These are phyloP conservation scores for Penicillium samsonianum DNA, from an alignment of 495 filamentous ascomycete genomes.

Conservation along the genomic window DNA sequence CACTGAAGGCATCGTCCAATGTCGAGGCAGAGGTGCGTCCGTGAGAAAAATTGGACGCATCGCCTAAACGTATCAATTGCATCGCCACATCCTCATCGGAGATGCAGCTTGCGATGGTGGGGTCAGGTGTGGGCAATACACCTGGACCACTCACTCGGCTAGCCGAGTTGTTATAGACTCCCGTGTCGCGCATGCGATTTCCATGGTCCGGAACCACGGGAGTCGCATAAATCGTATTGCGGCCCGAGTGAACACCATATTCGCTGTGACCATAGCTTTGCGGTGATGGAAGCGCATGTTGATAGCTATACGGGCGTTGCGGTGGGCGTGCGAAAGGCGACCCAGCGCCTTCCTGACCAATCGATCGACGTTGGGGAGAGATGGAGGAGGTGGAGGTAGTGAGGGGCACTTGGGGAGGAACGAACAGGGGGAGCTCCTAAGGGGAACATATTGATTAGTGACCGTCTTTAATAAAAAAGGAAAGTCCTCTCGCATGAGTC, in stretches of 20 bases:
- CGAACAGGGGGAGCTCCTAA: constrained; percentile 93
- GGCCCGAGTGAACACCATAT: constrained; percentile 43
- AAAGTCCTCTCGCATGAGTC: constrained; percentile 4
- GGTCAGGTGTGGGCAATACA: constrained; percentile 89
- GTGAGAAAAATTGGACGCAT: constrained; percentile 84
- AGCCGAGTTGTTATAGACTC: constrained; percentile 40
- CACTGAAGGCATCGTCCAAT: constrained; percentile 86
- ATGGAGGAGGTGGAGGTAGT: constrained; percentile 87
- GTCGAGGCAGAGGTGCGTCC: constrained; percentile 92
- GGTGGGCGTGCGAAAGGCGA: constrained; percentile 70
- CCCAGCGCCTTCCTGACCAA: constrained; percentile 57
- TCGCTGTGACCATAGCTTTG: constrained; percentile 67
- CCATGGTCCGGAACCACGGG: constrained; percentile 60
- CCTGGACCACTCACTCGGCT: constrained; percentile 49
- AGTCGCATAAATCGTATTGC: constrained; percentile 48
- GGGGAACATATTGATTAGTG: constrained; percentile 21
- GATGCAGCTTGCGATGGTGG: constrained; percentile 90
- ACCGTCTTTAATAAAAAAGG: constrained; percentile 12
- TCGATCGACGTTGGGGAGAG: constrained; percentile 80
- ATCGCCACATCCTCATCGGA: constrained; percentile 98
- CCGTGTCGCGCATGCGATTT: constrained; percentile 63
- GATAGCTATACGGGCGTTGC: constrained; percentile 72
- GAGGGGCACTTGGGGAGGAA: constrained; percentile 87
- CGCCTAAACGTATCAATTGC: constrained; percentile 93
- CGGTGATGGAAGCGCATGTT: constrained; percentile 73